Percentiles rank a stretch among this genome's conserved stretches.
These are phyloP conservation scores for Lathyrus aphaca DNA, from an alignment of 306 rosid species.

Conservation along the genomic window DNA sequence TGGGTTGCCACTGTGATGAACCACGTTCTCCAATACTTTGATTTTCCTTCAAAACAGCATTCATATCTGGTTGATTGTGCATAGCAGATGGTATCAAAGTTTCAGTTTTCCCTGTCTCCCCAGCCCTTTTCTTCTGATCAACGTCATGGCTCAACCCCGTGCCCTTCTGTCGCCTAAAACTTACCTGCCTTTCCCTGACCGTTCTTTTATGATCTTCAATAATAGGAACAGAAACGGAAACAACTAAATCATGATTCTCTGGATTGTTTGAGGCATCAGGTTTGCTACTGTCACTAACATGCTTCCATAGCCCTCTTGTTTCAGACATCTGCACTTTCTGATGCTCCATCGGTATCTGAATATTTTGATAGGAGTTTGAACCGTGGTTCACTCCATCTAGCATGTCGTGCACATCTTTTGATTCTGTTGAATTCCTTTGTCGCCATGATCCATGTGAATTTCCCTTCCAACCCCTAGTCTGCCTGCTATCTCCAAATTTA, in stretches of 20 bases:
- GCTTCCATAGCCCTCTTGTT: constrained; percentile 52
- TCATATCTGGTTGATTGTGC: constrained; percentile 50
- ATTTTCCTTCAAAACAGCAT: constrained; percentile 59
- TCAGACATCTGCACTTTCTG: constrained; percentile 49
- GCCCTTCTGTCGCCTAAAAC: constrained; percentile 66
- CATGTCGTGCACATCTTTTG: constrained; percentile 50
- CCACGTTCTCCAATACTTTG: constrained; percentile 60
- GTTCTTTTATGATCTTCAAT: constrained; percentile 58
- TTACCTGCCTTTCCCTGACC: constrained; percentile 60
- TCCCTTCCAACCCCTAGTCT: constrained; percentile 67
- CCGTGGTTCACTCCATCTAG: constrained; percentile 47
- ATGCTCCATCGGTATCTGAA: constrained; percentile 48
- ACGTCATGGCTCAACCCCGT: constrained; percentile 53
- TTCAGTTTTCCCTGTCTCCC: constrained; percentile 50
- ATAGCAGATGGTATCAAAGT: constrained; percentile 47
- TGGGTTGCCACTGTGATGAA: constrained; percentile 87
- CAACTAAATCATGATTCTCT: constrained; percentile 44
- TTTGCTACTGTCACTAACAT: constrained; percentile 50
- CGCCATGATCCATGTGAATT: constrained; percentile 71
- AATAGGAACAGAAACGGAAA: constrained; percentile 45
- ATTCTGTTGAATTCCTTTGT: constrained; percentile 61
- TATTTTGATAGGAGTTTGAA: constrained; percentile 47
- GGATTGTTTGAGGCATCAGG: constrained; percentile 56
- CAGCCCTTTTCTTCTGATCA: constrained; percentile 56
- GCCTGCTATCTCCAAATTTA: constrained; percentile 60